Conservation (phyloP, 805 yeast genomes). For the Lipomyces japonicus region DNA sequence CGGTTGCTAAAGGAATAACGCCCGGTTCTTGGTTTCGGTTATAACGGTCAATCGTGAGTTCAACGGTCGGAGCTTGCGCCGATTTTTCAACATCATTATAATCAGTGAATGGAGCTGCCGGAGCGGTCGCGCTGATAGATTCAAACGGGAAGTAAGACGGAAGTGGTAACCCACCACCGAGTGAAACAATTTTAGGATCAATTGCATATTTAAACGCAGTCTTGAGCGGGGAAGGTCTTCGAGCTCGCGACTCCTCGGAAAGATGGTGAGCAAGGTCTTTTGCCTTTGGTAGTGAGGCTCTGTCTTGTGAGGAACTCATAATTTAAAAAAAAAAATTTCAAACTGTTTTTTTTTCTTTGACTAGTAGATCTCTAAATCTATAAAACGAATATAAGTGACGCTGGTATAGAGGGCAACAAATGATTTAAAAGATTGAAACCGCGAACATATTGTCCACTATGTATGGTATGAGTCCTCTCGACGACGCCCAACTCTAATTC, state of each 20-base stretch:
- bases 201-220: conserved; percentile 72
- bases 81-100: conserved; percentile 50
- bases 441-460: too few species aligned
- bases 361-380: too few species aligned
- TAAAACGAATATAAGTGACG: too few species aligned
- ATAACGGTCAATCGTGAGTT: conserved; percentile 41
- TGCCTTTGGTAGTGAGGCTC: conserved; percentile 40
- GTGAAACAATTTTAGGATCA: conserved; percentile 73
- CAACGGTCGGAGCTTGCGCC: conserved; percentile 29
- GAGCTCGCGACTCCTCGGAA: conserved; percentile 72
- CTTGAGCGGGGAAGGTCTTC: conserved; percentile 78
- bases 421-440: too few species aligned
- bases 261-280: conserved; percentile 72
- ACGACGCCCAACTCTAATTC: too few species aligned
- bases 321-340: too few species aligned
- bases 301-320: too few species aligned
- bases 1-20: conserved; percentile 71
- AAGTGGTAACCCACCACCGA: conserved; percentile 95
- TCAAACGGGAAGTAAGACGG: conserved; percentile 92
- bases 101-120: conserved; percentile 71
- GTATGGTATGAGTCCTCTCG: too few species aligned
- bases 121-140: conserved; percentile 59
- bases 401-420: too few species aligned
- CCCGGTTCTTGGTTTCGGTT: conserved; percentile 44
- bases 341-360: too few species aligned